Percentiles rank a stretch among this genome's conserved stretches.
Evolutionary conservation across 169 alveolate species (phyloP).

Genomic region (Eimeria zaria): DNA sequence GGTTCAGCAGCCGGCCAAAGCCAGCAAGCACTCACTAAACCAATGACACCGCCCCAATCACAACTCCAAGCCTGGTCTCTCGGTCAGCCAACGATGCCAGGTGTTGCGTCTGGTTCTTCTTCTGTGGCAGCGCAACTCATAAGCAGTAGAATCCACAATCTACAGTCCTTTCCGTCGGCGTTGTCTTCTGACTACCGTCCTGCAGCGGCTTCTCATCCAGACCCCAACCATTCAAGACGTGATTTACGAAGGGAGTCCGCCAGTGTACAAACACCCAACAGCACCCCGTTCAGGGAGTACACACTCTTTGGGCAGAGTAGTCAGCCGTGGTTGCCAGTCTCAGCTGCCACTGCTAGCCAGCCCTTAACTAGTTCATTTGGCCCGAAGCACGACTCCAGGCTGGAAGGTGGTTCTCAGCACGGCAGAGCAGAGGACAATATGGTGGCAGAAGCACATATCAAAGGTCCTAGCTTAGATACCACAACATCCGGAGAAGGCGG

Average conservation of each 20-base stretch:
- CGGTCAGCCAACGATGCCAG: neutral
- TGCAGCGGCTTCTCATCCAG: neutral
- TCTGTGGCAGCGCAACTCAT: neutral
- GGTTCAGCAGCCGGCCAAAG: neutral
- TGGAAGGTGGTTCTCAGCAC: neutral
- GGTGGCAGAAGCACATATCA: no score
- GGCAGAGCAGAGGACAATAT: neutral
- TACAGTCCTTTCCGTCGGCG: neutral
- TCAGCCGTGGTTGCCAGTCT: neutral
- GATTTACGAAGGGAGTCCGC: neutral
- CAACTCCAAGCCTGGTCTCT: neutral
- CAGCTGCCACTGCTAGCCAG: neutral
- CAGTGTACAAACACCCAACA: neutral
- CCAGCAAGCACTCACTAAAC: neutral
- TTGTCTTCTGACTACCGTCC: neutral
- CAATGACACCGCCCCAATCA: neutral
- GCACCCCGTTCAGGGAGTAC: neutral
- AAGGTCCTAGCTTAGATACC: neutral
- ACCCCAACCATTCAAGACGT: neutral
- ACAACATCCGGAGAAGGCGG: neutral
- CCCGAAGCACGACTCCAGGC: neutral
- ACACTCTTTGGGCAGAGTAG: neutral
- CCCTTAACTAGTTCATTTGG: neutral
- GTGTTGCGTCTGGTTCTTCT: neutral
- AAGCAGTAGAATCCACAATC: neutral